Base-by-base conservation (phyloP, 257 asterid genomes). In the Avicennia marina region DNA sequence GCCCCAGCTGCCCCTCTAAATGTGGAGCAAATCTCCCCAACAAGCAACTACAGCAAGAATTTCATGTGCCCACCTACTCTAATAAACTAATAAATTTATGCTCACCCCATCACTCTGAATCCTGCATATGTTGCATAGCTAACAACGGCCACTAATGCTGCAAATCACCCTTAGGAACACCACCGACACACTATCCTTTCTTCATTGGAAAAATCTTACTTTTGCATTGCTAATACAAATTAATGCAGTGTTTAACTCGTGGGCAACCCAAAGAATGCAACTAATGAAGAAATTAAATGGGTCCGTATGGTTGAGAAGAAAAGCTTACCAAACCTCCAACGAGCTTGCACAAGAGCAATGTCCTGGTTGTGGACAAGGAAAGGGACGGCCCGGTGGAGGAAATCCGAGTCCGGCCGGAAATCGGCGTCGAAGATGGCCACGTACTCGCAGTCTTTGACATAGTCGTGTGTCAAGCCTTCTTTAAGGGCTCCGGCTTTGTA, bases 401-500 rank as follows among this genome's bases (percentile, higher is more conserved):
- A 80, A 27, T 76, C 81, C 1, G 87, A 83, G 8, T 80, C 87
- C 13, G 87, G 87, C 3, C 81, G 71, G 10, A 80, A 80, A 53
- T 80, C 87, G 0, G 87, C 87, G 7, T 80, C 87, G 42, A 80
- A 76, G 46, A 80, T 80, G 32, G 71, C 87, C 10, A 80, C 87
- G 6, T 80, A 80, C 51, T 80, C 87, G 54, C 87, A 80, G 11
- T 64, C 71, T 26, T 80, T 68, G 17, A 80, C 83, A 22, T 80
- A 80, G 48, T 65, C 78, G 61, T 25, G 83, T 24, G 31, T 76
- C 24, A 80, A 41, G 0, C 86, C 86, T 71, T 80, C 86, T 41
- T 80, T 80, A 20, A 80, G 83, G 6, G 87, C 83, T 5, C 87
- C 87, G 0, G 87, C 87, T 39, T 80, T 80, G 74, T 76, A 80